Conservation (phyloP, 768 basidiomycete species). For the Russula compacta region DNA sequence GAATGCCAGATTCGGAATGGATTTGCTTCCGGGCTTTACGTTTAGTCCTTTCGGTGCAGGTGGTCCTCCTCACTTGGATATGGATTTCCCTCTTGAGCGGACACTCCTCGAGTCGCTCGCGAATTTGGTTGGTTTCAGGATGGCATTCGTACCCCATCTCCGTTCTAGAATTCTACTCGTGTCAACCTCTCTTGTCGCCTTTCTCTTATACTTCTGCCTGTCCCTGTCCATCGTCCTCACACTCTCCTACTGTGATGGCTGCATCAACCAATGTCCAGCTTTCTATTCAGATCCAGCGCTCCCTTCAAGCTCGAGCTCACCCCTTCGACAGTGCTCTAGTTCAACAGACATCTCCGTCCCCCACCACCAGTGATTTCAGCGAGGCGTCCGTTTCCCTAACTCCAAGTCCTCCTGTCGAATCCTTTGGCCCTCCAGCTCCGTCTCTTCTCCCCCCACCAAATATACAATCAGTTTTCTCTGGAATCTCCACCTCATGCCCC, state of each 20-base stretch:
- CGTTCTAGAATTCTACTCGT: conserved; percentile 7
- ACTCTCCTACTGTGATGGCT: background rate
- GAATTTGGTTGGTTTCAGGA: conserved; percentile 15
- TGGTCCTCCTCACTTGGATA: background rate
- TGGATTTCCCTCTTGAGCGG: conserved; percentile 2
- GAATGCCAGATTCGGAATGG: conserved; percentile 11
- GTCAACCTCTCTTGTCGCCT: background rate
- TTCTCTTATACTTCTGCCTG: conserved; percentile 9
- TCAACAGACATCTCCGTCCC: conserved; percentile 15
- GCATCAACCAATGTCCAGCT: conserved; percentile 2
- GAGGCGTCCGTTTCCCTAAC: conserved; percentile 11
- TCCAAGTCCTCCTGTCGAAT: conserved; percentile 1
- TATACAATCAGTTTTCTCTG: conserved; percentile 9
- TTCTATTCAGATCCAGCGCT: conserved; percentile 9
- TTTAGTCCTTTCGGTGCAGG: background rate
- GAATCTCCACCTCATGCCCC: background rate
- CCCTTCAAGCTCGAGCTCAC: conserved; percentile 4
- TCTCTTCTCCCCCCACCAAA: conserved; percentile 17
- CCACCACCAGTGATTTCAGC: conserved; percentile 17
- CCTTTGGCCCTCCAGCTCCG: conserved; percentile 16
- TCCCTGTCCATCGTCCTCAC: background rate
- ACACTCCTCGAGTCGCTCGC: conserved; percentile 6
- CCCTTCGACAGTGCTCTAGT: background rate
- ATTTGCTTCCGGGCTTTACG: conserved; percentile 16
- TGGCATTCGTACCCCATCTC: conserved; percentile 14